Evolutionary conservation across 805 yeast genomes (phyloP).

Genomic region (Isabelozyma heimii): DNA sequence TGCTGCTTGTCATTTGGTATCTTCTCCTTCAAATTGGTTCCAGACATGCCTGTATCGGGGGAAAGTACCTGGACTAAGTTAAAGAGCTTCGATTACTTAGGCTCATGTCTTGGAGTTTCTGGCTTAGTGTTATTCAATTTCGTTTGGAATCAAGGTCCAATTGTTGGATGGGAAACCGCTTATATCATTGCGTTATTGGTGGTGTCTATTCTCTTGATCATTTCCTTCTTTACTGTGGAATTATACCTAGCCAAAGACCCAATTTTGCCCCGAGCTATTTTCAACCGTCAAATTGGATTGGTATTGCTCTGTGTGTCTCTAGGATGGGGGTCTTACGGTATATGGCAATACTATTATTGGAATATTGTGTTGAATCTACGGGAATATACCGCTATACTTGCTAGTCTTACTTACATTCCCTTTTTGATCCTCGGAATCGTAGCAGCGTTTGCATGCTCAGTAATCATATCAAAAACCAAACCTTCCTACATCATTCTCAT

Average conservation of each 20-base stretch:
- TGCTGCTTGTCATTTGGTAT: constrained; percentile 28
- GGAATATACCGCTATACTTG: constrained; percentile 33
- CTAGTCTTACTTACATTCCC: constrained; percentile 41
- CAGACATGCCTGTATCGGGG: constrained; percentile 11
- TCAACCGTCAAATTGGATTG: constrained; percentile 44
- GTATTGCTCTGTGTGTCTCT: constrained; percentile 50
- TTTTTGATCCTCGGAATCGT: constrained; percentile 51
- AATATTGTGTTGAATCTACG: constrained; percentile 49
- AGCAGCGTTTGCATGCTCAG: constrained; percentile 55
- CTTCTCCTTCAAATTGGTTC: constrained; percentile 36
- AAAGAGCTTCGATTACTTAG: constrained; percentile 19
- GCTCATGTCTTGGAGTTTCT: constrained; percentile 48
- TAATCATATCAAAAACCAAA: constrained; percentile 42
- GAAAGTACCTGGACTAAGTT: constrained; percentile 1
- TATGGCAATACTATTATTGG: constrained; percentile 67
- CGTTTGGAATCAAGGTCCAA: constrained; percentile 75
- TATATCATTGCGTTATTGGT: constrained; percentile 58
- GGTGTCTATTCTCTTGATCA: constrained; percentile 42
- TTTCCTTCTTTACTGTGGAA: constrained; percentile 50
- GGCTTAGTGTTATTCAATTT: constrained; percentile 66
- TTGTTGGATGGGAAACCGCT: constrained; percentile 61
- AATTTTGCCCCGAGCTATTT: constrained; percentile 49
- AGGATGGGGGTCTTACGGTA: constrained; percentile 80
- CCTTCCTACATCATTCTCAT: constrained; percentile 50
- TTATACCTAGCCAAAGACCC: constrained; percentile 45